phyloP scores from a whole-genome alignment of 164 flowering plant genomes.

The Vitis cinerea region DNA sequence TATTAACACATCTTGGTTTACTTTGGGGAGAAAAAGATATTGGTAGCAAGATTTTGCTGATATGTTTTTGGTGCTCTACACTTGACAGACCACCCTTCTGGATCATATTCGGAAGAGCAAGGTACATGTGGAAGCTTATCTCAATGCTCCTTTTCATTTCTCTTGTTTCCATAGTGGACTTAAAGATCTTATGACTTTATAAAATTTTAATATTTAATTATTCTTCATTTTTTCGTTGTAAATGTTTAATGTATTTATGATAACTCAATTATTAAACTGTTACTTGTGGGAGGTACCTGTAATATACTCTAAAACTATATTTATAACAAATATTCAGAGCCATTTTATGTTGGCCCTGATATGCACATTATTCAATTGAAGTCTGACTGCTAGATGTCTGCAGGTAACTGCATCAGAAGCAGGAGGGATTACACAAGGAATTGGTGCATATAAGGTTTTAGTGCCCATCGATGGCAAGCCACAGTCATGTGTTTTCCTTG shows the following conservation, averaged over 20 bases:
- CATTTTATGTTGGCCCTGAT: neutral
- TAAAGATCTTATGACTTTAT: neutral
- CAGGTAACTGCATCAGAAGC: conserved; percentile 97
- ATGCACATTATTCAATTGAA: conserved; percentile 1
- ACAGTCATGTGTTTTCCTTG: conserved; percentile 87
- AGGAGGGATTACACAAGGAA: conserved; percentile 98
- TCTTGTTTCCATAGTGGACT: neutral
- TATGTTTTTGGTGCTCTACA: conserved; percentile 18
- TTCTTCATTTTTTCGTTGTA: too few relatives aligned
- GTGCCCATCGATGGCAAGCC: conserved; percentile 79
- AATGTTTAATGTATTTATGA: too few relatives aligned
- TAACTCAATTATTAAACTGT: too few relatives aligned
- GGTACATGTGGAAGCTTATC: conserved; percentile 46
- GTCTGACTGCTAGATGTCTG: conserved; percentile 13
- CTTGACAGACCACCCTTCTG: conserved; percentile 90
- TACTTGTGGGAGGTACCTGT: too few relatives aligned
- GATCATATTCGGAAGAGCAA: conserved; percentile 86
- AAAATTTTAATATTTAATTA: too few relatives aligned
- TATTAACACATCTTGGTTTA: neutral
- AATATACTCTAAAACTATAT: too few relatives aligned
- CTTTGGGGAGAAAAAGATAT: neutral
- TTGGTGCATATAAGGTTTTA: conserved; percentile 88
- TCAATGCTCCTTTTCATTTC: neutral
- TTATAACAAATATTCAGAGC: too few relatives aligned
- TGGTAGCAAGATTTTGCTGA: conserved; percentile 16